Evolutionary conservation across 2,329 filamentous ascomycete species (phyloP).

Genomic region (Capronia epimyces): DNA sequence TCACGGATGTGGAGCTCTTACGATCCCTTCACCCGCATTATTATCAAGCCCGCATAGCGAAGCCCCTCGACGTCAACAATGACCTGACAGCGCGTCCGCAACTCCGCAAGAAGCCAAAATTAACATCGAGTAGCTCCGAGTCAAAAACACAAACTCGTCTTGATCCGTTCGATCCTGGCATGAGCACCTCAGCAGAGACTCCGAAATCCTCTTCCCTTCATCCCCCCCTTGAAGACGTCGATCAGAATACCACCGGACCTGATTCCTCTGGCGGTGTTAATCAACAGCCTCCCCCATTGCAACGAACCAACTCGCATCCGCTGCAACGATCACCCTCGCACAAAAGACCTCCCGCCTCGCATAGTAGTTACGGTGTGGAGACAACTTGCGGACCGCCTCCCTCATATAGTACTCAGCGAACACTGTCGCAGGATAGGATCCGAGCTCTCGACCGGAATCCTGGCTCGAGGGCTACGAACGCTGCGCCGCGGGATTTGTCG

Average conservation of each 20-base stretch:
- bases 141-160: conserved; percentile 1
- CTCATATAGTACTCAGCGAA: conserved; percentile 46
- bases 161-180: conserved; percentile 12
- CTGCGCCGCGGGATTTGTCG: conserved; percentile 9
- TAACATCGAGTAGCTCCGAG: conserved; percentile 11
- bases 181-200: conserved; percentile 15
- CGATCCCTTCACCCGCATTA: conserved; percentile 11
- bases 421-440: conserved; percentile 35
- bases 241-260: conserved; percentile 11
- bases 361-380: conserved; percentile 48
- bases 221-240: conserved; percentile 10
- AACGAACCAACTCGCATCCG: conserved; percentile 15
- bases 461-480: conserved; percentile 7
- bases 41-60: conserved; percentile 14
- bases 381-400: conserved; percentile 48
- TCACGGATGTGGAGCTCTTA: conserved; percentile 9
- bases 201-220: conserved; percentile 18
- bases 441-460: conserved; percentile 19
- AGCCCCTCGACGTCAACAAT: conserved; percentile 5
- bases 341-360: conserved; percentile 43
- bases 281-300: conserved; percentile 14
- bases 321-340: conserved; percentile 21
- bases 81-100: conserved; percentile 20
- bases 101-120: conserved; percentile 26
- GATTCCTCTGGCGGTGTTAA: conserved; percentile 11